Base-by-base conservation (phyloP, 164 flowering plant genomes). In the Paratinospora sagittata region DNA sequence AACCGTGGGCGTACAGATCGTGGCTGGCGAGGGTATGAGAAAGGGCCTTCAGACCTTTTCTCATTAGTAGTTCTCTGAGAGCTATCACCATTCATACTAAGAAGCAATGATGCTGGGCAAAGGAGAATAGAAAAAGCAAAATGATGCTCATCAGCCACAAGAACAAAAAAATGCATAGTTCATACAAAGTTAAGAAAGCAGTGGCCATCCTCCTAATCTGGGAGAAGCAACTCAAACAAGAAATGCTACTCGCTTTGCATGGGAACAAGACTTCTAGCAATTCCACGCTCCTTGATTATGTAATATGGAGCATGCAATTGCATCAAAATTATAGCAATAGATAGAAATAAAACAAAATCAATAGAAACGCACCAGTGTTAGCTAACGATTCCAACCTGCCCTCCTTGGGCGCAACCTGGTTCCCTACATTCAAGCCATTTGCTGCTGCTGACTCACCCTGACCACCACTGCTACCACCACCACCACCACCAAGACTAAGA, bases 401-500 rank as follows among this genome's bases (percentile, higher is more conserved):
- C 45, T 84, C 90, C 72, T 78, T 78, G 19, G 89, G 63, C 30
- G 83, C 74, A 34, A 81, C 23, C 65, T 83, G 88, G 66, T 85
- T 82, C 68, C 81, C 77, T 13, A 83, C 67, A 75, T 72, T 79
- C 39, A 80, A 74, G 39, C 84, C 87, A 83, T 80, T 86, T 66
- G 74, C 72, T 60, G 81, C 61, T 41, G 78, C 67, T 70, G 89
- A 37, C 39, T 83, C 87, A 68, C 72, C 76, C 63, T 84, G 86
- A 73, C 69, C 72, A 73, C 81, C 34, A 23, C 8, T n/a, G 26
- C 63, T n/a, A 6, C 70, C 75, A 16, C n/a, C n/a, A n/a, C 81
- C 80, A 68, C 90, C 80, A 72, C 78, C 93, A 55, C 99, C 99
- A 75, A 93, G 90, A 76, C 89, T 81, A 37, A 96, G 93, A 71